Evolutionary conservation across 2,329 filamentous ascomycete genomes (phyloP).

Genomic region (Arthrobotrys sphaeroides): DNA sequence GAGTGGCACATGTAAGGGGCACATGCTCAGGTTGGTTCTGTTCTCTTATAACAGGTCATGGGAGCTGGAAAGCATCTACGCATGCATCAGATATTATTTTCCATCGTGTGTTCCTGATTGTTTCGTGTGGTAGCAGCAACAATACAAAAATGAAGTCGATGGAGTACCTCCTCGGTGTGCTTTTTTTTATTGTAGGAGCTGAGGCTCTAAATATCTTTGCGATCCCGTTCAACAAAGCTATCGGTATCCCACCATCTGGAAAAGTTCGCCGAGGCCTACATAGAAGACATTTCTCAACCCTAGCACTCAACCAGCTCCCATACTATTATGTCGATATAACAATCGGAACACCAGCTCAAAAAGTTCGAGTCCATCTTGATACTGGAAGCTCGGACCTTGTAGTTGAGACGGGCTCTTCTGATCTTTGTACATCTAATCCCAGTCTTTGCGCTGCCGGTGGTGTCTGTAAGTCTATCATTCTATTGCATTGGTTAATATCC

Average conservation of each 20-base stretch:
- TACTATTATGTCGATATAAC: slow-evolving; percentile 73
- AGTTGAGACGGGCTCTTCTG: slow-evolving; percentile 73
- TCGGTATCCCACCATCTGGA: not conserved
- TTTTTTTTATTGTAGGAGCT: not conserved
- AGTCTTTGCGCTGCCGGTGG: slow-evolving; percentile 71
- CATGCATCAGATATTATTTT: too few species aligned
- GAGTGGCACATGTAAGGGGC: too few species aligned
- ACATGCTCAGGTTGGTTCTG: too few species aligned
- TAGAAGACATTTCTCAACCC: slow-evolving; percentile 7
- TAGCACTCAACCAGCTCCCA: slow-evolving; percentile 56
- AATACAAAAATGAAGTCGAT: too few species aligned
- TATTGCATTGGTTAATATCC: not conserved
- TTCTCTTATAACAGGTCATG: too few species aligned
- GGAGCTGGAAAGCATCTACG: too few species aligned
- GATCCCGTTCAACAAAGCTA: not conserved
- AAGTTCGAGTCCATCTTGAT: slow-evolving; percentile 70
- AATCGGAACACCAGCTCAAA: slow-evolving; percentile 71
- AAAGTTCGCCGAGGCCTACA: not conserved
- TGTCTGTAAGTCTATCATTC: slow-evolving; percentile 63
- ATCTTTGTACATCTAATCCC: slow-evolving; percentile 66
- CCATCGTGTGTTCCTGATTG: too few species aligned
- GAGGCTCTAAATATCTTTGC: not conserved
- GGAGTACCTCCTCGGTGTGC: too few species aligned
- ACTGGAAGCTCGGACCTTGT: slow-evolving; percentile 76
- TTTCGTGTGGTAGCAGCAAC: too few species aligned